Base-by-base conservation (phyloP, 805 yeast genomes). In the Pichia paraexigua region DNA sequence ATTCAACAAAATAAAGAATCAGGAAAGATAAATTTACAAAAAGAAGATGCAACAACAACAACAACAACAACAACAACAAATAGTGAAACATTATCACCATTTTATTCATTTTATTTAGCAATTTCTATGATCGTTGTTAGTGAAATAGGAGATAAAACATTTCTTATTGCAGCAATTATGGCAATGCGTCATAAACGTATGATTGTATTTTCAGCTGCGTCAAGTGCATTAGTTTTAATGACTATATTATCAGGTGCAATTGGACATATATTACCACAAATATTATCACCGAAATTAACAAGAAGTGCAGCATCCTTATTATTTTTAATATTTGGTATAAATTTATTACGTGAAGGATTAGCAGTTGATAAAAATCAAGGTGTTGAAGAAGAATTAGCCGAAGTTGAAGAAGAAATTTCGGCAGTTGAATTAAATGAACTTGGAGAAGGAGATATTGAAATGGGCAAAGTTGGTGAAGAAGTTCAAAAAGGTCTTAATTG, bases 121-220 rank as follows among this genome's bases (percentile, higher is more conserved):
- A 71, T 83, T 35, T 79, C 92, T 17, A 94, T 94, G 99, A 94
- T 94, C 63, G 71, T 87, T 32, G 87, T 90, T n/a, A 87, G 96
- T 28, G 99, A 94, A 68, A 85, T 94, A 53, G 99, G 99, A 53
- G 99, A 94, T 68, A 94, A 94, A 71, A 94, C 99, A 0, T 94
- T 94, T 65, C 76, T 94, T 58, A 89, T 94, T 60, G 97, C 99
- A 37, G 98, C 97, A 2, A 75, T 94, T 57, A 91, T 94, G 97
- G 96, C 98, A 30, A 94, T 94, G 98, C 87, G 88, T 64, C 84
- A 90, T 68, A 80, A 91, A 20, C 78, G 95, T 61, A 61, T 78
- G 62, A 75, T 88, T 45, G 98, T 94, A n/a, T 92, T 94, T 65
- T 74, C 88, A 10, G 83, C 97, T 17, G 94, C 96, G 4, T 88